These are phyloP conservation scores for Blastocystis hominis DNA, from an alignment of 352 stramenopile species.

Conservation along the genomic window DNA sequence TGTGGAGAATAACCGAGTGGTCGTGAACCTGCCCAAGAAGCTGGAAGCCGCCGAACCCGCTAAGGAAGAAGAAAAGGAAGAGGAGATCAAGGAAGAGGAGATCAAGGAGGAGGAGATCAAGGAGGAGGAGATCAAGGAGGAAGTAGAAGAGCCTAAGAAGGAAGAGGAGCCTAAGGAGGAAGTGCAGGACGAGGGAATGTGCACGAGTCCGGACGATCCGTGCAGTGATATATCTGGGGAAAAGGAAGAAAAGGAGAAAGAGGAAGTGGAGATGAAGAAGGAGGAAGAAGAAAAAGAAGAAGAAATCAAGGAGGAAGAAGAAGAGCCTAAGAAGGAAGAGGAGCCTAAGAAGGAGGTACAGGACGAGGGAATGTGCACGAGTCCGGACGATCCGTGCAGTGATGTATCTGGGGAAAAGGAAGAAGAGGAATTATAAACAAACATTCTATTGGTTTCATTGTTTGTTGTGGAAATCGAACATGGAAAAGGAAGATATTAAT, in stretches of 20 bases:
- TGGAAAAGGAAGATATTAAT: neutral
- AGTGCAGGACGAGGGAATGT: neutral
- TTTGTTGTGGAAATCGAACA: neutral
- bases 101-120: neutral
- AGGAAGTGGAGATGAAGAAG: neutral
- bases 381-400: neutral
- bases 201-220: too few species aligned
- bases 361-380: neutral
- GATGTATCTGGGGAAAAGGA: neutral
- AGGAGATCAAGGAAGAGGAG: neutral
- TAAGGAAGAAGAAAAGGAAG: neutral
- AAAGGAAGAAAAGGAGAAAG: neutral
- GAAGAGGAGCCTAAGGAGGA: neutral
- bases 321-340: neutral
- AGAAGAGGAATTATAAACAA: constrained; percentile 48
- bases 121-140: constrained; percentile 6
- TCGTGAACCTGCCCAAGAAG: neutral
- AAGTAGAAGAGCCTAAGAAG: neutral
- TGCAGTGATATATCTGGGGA: too few species aligned
- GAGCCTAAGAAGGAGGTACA: neutral
- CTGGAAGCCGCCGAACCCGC: neutral
- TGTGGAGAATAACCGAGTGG: neutral
- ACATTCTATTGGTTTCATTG: neutral
- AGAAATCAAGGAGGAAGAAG: neutral
- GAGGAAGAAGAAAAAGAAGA: neutral